Evolutionary conservation across 768 basidiomycete species (phyloP).

Genomic region (Tulasnella sp.): DNA sequence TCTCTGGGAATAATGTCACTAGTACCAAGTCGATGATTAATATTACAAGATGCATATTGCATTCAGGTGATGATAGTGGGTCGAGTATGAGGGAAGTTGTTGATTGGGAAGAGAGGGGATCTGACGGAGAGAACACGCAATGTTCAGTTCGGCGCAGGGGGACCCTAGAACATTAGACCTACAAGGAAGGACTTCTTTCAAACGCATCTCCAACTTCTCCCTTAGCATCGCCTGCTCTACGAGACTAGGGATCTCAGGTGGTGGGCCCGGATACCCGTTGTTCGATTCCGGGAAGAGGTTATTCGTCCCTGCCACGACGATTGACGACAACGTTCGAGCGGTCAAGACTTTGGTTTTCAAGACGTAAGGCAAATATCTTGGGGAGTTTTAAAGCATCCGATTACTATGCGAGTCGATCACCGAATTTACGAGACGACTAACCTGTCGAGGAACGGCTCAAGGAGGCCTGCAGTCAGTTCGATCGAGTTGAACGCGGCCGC

Average conservation of each 20-base stretch:
- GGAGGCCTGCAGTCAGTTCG: constrained; percentile 47
- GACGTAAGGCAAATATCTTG: constrained; percentile 65
- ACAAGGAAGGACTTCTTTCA: constrained; percentile 47
- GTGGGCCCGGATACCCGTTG: constrained; percentile 70
- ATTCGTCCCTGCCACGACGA: constrained; percentile 56
- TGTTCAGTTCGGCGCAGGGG: not conserved
- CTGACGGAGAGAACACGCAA: constrained; percentile 26
- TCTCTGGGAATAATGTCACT: constrained; percentile 73
- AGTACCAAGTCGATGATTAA: constrained; percentile 70
- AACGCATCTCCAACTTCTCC: constrained; percentile 41
- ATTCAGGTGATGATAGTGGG: constrained; percentile 56
- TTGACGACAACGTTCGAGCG: constrained; percentile 50
- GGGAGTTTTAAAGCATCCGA: not conserved
- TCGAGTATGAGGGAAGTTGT: constrained; percentile 49
- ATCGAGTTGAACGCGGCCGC: constrained; percentile 47
- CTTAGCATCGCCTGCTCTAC: constrained; percentile 69
- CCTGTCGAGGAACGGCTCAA: constrained; percentile 60
- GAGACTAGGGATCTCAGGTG: constrained; percentile 66
- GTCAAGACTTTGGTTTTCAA: constrained; percentile 56
- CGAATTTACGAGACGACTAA: constrained; percentile 36
- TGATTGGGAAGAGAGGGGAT: constrained; percentile 47
- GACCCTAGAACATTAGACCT: constrained; percentile 38
- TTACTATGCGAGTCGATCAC: not conserved
- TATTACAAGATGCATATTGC: constrained; percentile 75
- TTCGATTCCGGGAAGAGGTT: constrained; percentile 70